A percentile compares a stretch with the other conserved stretches of the same genome.
Evolutionary conservation across 371 early-diverging fungal genomes (phyloP).

Genomic region (Lichtheimia ramosa): DNA sequence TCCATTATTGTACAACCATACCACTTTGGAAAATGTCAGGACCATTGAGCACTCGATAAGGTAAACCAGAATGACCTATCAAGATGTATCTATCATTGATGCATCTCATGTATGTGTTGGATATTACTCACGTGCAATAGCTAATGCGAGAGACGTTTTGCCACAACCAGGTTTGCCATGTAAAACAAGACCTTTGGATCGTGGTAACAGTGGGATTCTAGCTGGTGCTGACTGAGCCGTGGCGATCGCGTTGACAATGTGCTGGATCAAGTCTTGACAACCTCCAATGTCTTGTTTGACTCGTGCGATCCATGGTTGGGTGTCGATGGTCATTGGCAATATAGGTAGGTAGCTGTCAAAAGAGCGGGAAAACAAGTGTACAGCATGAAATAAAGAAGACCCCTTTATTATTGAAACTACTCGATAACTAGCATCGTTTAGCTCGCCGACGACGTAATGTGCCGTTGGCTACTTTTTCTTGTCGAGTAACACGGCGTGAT

Average conservation of each 20-base stretch:
- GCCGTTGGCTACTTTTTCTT: constrained; percentile 74
- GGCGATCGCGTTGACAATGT: constrained; percentile 26
- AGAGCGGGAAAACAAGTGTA: not conserved
- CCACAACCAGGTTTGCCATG: constrained; percentile 68
- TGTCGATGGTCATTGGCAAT: not conserved
- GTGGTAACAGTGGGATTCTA: constrained; percentile 12
- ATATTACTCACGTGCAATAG: constrained; percentile 48
- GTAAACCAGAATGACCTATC: constrained; percentile 47
- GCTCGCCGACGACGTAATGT: constrained; percentile 56
- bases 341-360: not conserved
- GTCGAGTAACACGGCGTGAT: constrained; percentile 71
- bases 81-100: not conserved
- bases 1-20: constrained; percentile 48
- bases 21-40: constrained; percentile 74
- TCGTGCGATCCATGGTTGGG: constrained; percentile 28
- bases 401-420: not conserved
- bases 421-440: constrained; percentile 3
- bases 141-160: constrained; percentile 59
- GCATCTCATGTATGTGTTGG: not conserved
- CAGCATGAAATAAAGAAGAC: not conserved
- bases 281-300: constrained; percentile 46
- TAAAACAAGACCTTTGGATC: constrained; percentile 51
- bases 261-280: constrained; percentile 27
- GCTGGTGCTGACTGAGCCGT: constrained; percentile 12
- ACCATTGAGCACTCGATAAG: constrained; percentile 61